Percentiles rank a stretch among this genome's conserved stretches.
Evolutionary conservation across 2,329 filamentous ascomycete species (phyloP).

Genomic region (Graphilbum sp.): DNA sequence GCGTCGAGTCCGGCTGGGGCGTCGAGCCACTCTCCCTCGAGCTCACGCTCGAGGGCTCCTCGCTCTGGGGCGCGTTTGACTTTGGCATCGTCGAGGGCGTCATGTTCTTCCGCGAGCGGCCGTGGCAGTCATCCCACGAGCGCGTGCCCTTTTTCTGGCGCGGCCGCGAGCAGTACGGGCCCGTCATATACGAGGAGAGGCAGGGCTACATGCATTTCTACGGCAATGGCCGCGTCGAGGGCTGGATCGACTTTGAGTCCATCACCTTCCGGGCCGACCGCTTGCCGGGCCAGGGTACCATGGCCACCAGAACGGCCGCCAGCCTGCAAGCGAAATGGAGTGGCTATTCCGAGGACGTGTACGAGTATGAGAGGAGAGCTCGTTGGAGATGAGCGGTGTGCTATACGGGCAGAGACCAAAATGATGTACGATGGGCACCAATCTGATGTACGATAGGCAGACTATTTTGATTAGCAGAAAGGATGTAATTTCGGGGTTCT

Average conservation of each 20-base stretch:
- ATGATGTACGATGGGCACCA: too few species aligned
- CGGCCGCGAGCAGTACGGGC: constrained; percentile 1
- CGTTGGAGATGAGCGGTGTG: constrained; percentile 2
- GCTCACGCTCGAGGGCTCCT: constrained; percentile 1
- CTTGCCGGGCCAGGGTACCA: background rate
- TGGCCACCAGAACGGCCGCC: background rate
- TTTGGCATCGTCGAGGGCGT: constrained; percentile 2
- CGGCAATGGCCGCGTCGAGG: constrained; percentile 1
- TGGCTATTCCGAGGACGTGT: background rate
- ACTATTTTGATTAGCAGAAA: too few species aligned
- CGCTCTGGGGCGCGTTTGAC: constrained; percentile 2
- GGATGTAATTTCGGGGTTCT: too few species aligned
- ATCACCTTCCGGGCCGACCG: background rate
- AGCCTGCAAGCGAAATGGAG: constrained; percentile 1
- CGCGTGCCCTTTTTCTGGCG: background rate
- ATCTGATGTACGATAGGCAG: too few species aligned
- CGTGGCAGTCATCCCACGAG: constrained; percentile 1
- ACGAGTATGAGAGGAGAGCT: constrained; percentile 1
- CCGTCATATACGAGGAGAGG: background rate
- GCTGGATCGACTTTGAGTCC: background rate
- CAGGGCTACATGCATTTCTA: constrained; percentile 2
- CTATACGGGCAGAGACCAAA: too few species aligned
- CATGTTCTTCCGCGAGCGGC: constrained; percentile 1
- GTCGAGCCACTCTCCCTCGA: background rate
- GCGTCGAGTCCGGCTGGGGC: constrained; percentile 1